Conservation (phyloP, 1,139 yeast species). For the Protomyces inouyei region DNA sequence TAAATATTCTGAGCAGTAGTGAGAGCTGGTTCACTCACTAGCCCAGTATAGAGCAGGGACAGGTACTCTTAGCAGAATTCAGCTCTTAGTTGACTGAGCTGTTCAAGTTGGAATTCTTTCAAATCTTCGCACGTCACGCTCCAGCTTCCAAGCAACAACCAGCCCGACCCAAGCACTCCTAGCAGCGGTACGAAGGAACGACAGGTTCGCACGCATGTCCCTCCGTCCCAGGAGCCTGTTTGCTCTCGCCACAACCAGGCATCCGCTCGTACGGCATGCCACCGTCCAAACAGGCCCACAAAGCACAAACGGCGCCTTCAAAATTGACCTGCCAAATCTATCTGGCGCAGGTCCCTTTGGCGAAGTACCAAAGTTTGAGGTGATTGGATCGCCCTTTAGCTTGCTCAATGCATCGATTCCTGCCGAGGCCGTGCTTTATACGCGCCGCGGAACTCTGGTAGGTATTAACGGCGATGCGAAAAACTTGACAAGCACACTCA, state of each 20-base stretch:
- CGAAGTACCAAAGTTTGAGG: slow-evolving; percentile 40
- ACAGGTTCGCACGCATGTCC: neutral
- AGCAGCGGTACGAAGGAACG: too few species aligned
- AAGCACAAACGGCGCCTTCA: slow-evolving; percentile 25
- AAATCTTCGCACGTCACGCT: too few species aligned
- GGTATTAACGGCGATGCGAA: slow-evolving; percentile 47
- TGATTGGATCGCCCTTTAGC: slow-evolving; percentile 46
- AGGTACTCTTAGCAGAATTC: too few species aligned
- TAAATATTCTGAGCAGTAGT: too few species aligned
- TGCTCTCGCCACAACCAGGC: neutral
- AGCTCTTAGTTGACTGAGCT: too few species aligned
- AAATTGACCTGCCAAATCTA: slow-evolving; percentile 33
- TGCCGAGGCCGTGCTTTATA: slow-evolving; percentile 47
- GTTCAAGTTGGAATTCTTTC: too few species aligned
- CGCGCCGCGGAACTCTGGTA: slow-evolving; percentile 46
- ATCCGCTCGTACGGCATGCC: neutral
- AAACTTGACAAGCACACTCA: slow-evolving; percentile 28
- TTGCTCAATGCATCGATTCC: slow-evolving; percentile 49
- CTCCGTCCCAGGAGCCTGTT: neutral
- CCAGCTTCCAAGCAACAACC: too few species aligned
- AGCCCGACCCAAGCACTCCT: too few species aligned
- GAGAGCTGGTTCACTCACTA: too few species aligned
- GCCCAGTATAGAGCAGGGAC: too few species aligned
- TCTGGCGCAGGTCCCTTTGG: slow-evolving; percentile 36
- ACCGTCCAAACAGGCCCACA: neutral